phyloP scores from a whole-genome alignment of 108 stramenopile genomes.

The Nitzschia inconspicua region DNA sequence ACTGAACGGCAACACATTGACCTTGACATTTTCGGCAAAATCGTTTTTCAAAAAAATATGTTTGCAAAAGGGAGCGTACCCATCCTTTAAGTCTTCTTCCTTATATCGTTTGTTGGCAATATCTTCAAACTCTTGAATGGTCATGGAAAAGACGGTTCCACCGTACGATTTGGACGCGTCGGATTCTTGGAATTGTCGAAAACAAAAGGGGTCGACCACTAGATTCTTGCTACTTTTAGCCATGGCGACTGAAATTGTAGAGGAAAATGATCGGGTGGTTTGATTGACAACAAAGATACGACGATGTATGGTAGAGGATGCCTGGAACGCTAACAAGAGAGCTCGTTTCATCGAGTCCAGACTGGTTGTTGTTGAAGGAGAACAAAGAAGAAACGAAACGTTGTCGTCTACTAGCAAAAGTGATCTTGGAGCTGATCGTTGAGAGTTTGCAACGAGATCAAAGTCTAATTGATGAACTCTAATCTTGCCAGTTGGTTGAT shows the following conservation, averaged over 20 bases:
- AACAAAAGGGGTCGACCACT: conserved; percentile 87
- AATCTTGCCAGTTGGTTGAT: no score
- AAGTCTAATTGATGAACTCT: no score
- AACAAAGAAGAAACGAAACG: no score
- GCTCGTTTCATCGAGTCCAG: no score
- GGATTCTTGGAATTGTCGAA: conserved; percentile 72
- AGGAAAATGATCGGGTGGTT: neutral
- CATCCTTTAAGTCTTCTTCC: conserved; percentile 60
- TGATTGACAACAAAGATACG: neutral
- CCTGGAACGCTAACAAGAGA: no score
- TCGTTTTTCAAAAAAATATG: conserved; percentile 93
- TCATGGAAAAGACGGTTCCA: conserved; percentile 61
- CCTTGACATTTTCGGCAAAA: conserved; percentile 60
- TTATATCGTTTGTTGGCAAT: conserved; percentile 72
- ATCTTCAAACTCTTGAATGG: conserved; percentile 68
- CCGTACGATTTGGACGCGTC: conserved; percentile 48
- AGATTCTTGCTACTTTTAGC: conserved; percentile 26
- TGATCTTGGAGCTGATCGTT: no score
- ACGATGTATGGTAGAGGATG: neutral
- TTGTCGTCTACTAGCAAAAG: no score
- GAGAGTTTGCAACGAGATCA: no score
- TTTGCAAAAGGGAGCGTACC: conserved; percentile 99
- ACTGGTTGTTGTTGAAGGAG: no score
- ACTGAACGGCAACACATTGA: conserved; percentile 71
- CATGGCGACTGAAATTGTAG: neutral